Conservation (phyloP, 2,329 filamentous ascomycete genomes). For the Diaporthe sp. region DNA sequence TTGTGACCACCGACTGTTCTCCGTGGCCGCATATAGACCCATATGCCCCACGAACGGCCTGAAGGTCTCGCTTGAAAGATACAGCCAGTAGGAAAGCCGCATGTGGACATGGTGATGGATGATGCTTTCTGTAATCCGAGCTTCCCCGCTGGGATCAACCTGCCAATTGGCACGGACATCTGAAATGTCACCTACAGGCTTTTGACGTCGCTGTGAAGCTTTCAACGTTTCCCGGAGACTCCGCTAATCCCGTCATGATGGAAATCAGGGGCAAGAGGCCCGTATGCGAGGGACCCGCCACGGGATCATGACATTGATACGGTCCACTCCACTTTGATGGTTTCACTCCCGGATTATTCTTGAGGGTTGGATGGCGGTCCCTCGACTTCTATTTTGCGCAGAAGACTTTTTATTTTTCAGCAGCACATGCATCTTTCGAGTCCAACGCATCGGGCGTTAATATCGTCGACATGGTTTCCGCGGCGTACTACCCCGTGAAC, state of each 20-base stretch:
- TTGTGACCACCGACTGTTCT: neutral
- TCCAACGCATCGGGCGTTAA: neutral
- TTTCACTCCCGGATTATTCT: neutral
- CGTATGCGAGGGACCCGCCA: neutral
- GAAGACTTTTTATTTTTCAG: neutral
- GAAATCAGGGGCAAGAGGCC: neutral
- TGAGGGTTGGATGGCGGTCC: too few species aligned
- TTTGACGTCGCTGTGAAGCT: conserved; percentile 5
- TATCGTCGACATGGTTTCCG: conserved; percentile 15
- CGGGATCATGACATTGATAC: neutral
- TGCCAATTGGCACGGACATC: neutral
- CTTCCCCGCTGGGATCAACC: conserved; percentile 20
- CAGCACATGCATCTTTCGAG: neutral
- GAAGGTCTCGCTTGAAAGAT: too few species aligned
- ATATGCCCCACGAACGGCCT: neutral
- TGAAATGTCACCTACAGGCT: conserved; percentile 11
- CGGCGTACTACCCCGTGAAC: conserved; percentile 34
- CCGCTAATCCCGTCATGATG: neutral
- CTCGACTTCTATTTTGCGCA: neutral
- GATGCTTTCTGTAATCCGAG: conserved; percentile 24
- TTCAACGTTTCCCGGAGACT: neutral
- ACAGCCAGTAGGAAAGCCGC: neutral
- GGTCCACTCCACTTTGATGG: neutral
- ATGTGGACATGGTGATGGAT: neutral
- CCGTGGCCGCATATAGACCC: neutral